Evolutionary conservation across 2,329 filamentous ascomycete genomes (phyloP).

Genomic region (Penicillium sp.): DNA sequence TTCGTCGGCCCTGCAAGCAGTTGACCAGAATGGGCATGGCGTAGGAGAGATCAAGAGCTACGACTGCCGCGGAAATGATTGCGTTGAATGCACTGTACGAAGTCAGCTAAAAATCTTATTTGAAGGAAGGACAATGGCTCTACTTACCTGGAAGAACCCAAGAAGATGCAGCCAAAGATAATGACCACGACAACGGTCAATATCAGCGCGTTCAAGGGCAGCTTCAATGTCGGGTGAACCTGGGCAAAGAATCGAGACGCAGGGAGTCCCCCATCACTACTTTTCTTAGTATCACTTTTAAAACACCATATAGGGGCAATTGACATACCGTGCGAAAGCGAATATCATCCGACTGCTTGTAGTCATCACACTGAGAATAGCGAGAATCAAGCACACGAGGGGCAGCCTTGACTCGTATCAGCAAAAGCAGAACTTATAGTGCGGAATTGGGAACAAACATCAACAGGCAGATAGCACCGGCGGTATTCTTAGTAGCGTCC

Average conservation of each 20-base stretch:
- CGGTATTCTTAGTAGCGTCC: conserved; percentile 62
- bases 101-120: not conserved
- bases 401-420: conserved; percentile 30
- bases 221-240: conserved; percentile 61
- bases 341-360: conserved; percentile 40
- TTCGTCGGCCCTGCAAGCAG: conserved; percentile 63
- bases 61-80: conserved; percentile 69
- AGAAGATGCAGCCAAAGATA: conserved; percentile 68
- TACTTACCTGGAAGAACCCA: conserved; percentile 55
- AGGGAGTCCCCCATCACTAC: conserved; percentile 63
- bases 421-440: not conserved
- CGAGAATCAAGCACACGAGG: conserved; percentile 35
- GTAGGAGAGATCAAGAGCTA: conserved; percentile 71
- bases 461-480: conserved; percentile 63
- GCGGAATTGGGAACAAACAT: conserved; percentile 43
- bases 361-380: conserved; percentile 37
- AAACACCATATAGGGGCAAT: too few species aligned
- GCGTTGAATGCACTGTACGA: conserved; percentile 64
- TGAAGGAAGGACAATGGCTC: conserved; percentile 5
- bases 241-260: conserved; percentile 60
- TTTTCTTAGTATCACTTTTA: too few species aligned
- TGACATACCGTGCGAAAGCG: conserved; percentile 31
- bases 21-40: conserved; percentile 73
- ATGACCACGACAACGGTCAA: conserved; percentile 63
- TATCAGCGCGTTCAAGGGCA: conserved; percentile 66